Conservation (phyloP, 176 grass and related monocot genomes). For the Olyra latifolia region DNA sequence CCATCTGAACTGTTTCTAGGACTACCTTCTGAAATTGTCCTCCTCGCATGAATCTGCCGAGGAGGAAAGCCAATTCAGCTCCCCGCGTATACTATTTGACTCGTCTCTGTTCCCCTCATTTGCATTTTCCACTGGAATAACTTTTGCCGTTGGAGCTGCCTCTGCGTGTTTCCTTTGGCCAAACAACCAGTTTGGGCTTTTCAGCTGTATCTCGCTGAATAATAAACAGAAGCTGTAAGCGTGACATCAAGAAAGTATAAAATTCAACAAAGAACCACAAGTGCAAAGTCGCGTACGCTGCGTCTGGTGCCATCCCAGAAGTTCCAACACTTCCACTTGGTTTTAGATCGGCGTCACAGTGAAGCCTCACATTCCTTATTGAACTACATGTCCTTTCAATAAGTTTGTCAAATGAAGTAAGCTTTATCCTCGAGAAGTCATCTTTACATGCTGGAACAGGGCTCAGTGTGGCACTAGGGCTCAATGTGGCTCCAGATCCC, state of each 20-base stretch:
- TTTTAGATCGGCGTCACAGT: constrained; percentile 61
- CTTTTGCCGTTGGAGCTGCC: constrained; percentile 39
- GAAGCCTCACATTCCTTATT: constrained; percentile 77
- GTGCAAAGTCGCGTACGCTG: constrained; percentile 62
- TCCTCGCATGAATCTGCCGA: constrained; percentile 68
- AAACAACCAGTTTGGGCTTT: constrained; percentile 93
- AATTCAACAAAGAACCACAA: constrained; percentile 3
- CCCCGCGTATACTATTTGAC: constrained; percentile 34
- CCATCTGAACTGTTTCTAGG: neutral
- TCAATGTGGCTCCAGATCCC: constrained; percentile 37
- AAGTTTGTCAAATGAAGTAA: constrained; percentile 92
- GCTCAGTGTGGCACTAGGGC: constrained; percentile 34
- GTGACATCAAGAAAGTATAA: neutral
- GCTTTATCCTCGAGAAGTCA: constrained; percentile 73
- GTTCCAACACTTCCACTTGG: constrained; percentile 46
- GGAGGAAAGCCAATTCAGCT: constrained; percentile 68
- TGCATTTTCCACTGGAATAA: constrained; percentile 41
- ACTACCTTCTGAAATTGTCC: constrained; percentile 82
- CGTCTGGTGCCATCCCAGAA: constrained; percentile 88
- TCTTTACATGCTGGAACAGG: constrained; percentile 86
- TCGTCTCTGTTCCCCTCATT: constrained; percentile 42
- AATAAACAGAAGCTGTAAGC: constrained; percentile 10
- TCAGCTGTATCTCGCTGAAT: constrained; percentile 95
- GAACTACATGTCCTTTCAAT: constrained; percentile 70
- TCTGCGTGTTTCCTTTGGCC: constrained; percentile 89